Evolutionary conservation across 2,329 filamentous ascomycete genomes (phyloP).

Genomic region (Boeremia exigua): DNA sequence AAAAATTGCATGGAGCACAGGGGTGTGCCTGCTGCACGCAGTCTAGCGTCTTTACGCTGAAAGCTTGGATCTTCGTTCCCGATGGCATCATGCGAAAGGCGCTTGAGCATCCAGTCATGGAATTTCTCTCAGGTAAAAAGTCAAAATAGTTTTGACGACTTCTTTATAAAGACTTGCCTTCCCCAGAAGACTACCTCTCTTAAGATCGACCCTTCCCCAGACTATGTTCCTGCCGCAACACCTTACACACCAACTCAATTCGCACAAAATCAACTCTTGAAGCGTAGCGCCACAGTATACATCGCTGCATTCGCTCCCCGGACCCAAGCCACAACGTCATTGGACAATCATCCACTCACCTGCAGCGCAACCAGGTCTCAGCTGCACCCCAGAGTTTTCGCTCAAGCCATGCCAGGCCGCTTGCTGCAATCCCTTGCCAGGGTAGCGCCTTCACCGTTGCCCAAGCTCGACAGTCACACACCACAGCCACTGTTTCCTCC

Average conservation of each 20-base stretch:
- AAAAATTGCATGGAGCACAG: slow-evolving; percentile 36
- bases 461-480: slow-evolving; percentile 32
- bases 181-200: slow-evolving; percentile 16
- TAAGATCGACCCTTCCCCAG: slow-evolving; percentile 17
- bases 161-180: slow-evolving; percentile 33
- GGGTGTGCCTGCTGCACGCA: slow-evolving; percentile 22
- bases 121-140: slow-evolving; percentile 43
- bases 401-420: slow-evolving; percentile 45
- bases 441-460: slow-evolving; percentile 41
- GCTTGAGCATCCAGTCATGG: slow-evolving; percentile 34
- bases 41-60: slow-evolving; percentile 28
- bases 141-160: slow-evolving; percentile 16
- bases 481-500: slow-evolving; percentile 39
- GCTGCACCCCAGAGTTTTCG: slow-evolving; percentile 40
- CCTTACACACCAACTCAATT: slow-evolving; percentile 39
- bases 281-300: slow-evolving; percentile 15
- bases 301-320: slow-evolving; percentile 26
- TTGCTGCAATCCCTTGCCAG: slow-evolving; percentile 42
- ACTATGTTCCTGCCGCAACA: slow-evolving; percentile 44
- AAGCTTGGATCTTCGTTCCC: slow-evolving; percentile 35
- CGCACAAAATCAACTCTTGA: slow-evolving; percentile 45
- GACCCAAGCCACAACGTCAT: slow-evolving; percentile 21
- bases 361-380: slow-evolving; percentile 12
- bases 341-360: slow-evolving; percentile 25
- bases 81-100: slow-evolving; percentile 38